phyloP scores from a whole-genome alignment of 2,329 filamentous ascomycete genomes.

The Periconia sp. region DNA sequence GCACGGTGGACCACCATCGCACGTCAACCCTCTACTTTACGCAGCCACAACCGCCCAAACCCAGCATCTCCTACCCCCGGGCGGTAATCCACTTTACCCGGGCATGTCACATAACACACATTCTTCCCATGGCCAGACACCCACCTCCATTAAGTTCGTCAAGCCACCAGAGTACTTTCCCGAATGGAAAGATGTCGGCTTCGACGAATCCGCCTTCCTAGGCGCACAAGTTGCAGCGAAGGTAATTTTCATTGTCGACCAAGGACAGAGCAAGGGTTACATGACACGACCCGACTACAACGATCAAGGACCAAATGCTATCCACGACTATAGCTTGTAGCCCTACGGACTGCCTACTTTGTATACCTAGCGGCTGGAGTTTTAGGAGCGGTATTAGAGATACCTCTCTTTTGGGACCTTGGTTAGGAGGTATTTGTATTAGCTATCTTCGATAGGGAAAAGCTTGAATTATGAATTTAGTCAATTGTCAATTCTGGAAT shows the following conservation, averaged over 20 bases:
- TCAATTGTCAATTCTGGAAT: too few relatives aligned
- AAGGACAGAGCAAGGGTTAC: conserved; percentile 70
- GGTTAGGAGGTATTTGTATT: neutral
- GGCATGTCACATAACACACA: conserved; percentile 58
- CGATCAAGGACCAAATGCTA: conserved; percentile 68
- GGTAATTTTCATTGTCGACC: conserved; percentile 72
- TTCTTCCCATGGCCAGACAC: conserved; percentile 73
- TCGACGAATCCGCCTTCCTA: conserved; percentile 84
- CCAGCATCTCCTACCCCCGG: conserved; percentile 53
- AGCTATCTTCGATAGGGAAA: conserved; percentile 1
- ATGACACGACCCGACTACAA: conserved; percentile 73
- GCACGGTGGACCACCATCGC: conserved; percentile 58
- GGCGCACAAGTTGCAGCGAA: conserved; percentile 86
- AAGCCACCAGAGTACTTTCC: conserved; percentile 83
- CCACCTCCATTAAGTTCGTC: conserved; percentile 81
- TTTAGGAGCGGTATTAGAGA: too few relatives aligned
- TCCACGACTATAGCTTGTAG: conserved; percentile 61
- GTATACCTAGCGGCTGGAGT: conserved; percentile 25
- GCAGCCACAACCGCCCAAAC: conserved; percentile 82
- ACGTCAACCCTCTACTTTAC: conserved; percentile 87
- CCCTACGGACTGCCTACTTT: conserved; percentile 11
- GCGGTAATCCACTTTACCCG: conserved; percentile 35
- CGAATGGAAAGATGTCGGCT: conserved; percentile 80
- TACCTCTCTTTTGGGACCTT: conserved; percentile 18
- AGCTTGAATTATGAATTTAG: neutral